Evolutionary conservation across 1,284 basidiomycete species (phyloP).

Genomic region (Leccinum ponderosum): DNA sequence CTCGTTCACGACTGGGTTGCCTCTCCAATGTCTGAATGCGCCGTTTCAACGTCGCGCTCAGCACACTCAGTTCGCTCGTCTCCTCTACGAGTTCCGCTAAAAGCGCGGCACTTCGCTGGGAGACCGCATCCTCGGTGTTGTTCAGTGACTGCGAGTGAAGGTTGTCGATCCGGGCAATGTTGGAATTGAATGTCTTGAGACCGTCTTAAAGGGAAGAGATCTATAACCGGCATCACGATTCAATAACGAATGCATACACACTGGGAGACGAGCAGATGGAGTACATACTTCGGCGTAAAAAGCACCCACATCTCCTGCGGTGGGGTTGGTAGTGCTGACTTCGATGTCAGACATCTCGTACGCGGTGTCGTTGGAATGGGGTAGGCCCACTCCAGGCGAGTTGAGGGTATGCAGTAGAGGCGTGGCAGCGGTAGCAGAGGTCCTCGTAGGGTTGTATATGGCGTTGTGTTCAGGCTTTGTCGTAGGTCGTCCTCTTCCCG

Average conservation of each 20-base stretch:
- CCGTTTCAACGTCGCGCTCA: conserved; percentile 26
- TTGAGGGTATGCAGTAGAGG: neutral
- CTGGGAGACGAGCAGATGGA: neutral
- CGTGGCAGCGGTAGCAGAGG: no score
- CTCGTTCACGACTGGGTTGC: conserved; percentile 69
- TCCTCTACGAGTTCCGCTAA: neutral
- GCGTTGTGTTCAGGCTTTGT: no score
- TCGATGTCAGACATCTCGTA: neutral
- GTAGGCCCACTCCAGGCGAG: no score
- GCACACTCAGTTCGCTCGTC: neutral
- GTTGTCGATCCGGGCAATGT: neutral
- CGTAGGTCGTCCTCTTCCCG: no score
- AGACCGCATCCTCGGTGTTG: conserved; percentile 68
- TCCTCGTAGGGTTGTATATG: no score
- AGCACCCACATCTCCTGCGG: neutral
- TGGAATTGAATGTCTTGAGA: neutral
- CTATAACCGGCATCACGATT: neutral
- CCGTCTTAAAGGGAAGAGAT: neutral
- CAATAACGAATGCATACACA: neutral
- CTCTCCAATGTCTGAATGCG: conserved; percentile 79
- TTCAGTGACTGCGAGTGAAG: conserved; percentile 57
- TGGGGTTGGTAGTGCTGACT: neutral
- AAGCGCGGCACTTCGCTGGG: neutral
- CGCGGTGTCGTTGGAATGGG: neutral
- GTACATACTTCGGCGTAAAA: neutral